Base-by-base conservation (phyloP, 2,329 filamentous ascomycete species). In the Cercospora zeae-maydis region DNA sequence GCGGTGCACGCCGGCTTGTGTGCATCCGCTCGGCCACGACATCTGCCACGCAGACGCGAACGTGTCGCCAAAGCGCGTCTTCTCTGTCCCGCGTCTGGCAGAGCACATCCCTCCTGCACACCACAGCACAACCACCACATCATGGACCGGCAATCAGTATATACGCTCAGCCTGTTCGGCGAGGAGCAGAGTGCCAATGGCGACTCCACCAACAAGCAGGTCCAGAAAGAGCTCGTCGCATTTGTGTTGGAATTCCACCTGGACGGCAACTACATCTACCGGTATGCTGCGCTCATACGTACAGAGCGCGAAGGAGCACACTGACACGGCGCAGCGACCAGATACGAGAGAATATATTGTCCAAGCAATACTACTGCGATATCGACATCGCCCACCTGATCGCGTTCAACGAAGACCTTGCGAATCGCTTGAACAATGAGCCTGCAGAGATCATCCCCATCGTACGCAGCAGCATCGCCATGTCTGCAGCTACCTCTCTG, bases 301-400 rank as follows among this genome's bases (percentile, higher is more conserved):
- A 16, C 33, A 53, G 34, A 14, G 57, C 7, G n/a, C 11, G 14
- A 30, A n/a, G 16, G 19, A 31, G 19, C 19, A 67, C 55, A 24
- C 75, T 81, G 63, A 81, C 49, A 2, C 2, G 21, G 1, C 36
- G 14, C 71, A 96, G 95, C 84, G 93, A 98, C 73, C 95, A 98
- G 78, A 86, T 99, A 63, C 87, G 91, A 72, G 92, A 98, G 75
- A 99, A 99, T 80, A 92, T 95, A 7, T 84, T 98, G 1, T 83
- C 96, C 45, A 95, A 96, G 76, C 92, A 93, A 72, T 98, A 92
- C 80, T 97, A 89, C 77, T 97, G 95, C 81, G 93, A 99, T 76
- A 86, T 99, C 75, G 93, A 99, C 76, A 91, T 99, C 71, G 91
- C 90, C 66, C 93, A 99, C 76, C 81, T 99, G 63, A 98, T 98